A percentile compares a stretch with the other conserved stretches of the same genome.
Evolutionary conservation across 192 early-diverging fungal genomes (phyloP).

Genomic region (Entomortierella lignicola): DNA sequence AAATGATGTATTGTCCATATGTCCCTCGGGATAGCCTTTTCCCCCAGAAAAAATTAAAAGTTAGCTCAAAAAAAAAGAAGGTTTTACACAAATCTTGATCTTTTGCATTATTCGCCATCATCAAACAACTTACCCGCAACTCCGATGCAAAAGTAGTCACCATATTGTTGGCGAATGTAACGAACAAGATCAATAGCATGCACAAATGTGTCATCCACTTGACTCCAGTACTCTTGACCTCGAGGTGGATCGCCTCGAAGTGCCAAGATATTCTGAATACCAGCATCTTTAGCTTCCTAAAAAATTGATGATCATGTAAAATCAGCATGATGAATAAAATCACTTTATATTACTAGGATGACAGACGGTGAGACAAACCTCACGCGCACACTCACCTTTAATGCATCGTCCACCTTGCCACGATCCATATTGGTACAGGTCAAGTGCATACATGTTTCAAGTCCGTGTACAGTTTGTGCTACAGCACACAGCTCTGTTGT

Average conservation of each 20-base stretch:
- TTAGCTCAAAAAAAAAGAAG: background rate
- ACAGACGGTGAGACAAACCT: no score
- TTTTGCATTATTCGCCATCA: slow-evolving; percentile 27
- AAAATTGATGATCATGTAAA: background rate
- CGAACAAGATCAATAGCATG: slow-evolving; percentile 84
- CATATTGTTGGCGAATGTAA: slow-evolving; percentile 81
- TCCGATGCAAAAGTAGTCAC: slow-evolving; percentile 90
- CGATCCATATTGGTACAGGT: slow-evolving; percentile 93
- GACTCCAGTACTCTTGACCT: slow-evolving; percentile 81
- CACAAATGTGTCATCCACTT: slow-evolving; percentile 76
- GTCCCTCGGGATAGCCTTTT: slow-evolving; percentile 83
- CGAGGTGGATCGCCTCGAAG: slow-evolving; percentile 88
- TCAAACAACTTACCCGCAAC: slow-evolving; percentile 68
- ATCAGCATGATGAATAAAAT: background rate
- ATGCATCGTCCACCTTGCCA: slow-evolving; percentile 79
- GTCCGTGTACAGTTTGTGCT: slow-evolving; percentile 79
- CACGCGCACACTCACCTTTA: slow-evolving; percentile 54
- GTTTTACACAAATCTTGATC: background rate
- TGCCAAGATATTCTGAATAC: slow-evolving; percentile 88
- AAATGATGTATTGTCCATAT: slow-evolving; percentile 70
- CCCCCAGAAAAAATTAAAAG: background rate
- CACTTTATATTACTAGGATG: no score
- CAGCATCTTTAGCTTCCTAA: slow-evolving; percentile 64
- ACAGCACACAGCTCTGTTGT: slow-evolving; percentile 78
- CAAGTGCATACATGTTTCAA: slow-evolving; percentile 87